Evolutionary conservation across 164 flowering plant genomes (phyloP).

Genomic region (Euptelea pleiosperma): DNA sequence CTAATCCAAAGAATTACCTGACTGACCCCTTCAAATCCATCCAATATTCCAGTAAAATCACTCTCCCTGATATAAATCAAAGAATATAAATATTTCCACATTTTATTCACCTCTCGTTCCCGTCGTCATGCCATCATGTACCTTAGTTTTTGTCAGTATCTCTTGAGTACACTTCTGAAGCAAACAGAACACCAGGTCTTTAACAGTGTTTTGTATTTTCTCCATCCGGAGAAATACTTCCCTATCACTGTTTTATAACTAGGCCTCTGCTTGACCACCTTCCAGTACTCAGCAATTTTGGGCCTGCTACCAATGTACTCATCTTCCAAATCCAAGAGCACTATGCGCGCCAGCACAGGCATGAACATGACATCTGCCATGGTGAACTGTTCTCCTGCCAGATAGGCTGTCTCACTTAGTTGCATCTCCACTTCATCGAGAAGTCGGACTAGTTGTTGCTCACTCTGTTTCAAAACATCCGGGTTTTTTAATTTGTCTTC

Average conservation of each 20-base stretch:
- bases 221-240: constrained; percentile 79
- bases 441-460: constrained; percentile 57
- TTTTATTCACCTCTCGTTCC: background rate
- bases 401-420: constrained; percentile 49
- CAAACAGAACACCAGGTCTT: constrained; percentile 66
- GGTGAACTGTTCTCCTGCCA: constrained; percentile 72
- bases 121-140: background rate
- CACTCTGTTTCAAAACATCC: constrained; percentile 38
- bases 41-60: background rate
- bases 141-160: constrained; percentile 34
- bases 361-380: constrained; percentile 79
- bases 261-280: constrained; percentile 55
- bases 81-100: background rate
- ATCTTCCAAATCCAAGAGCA: constrained; percentile 60
- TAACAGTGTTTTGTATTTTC: constrained; percentile 60
- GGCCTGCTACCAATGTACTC: constrained; percentile 61
- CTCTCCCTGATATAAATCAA: background rate
- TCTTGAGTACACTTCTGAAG: constrained; percentile 52
- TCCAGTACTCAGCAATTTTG: constrained; percentile 64
- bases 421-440: constrained; percentile 73
- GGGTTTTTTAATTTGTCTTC: constrained; percentile 66
- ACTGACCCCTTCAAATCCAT: background rate
- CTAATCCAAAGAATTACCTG: background rate
- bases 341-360: constrained; percentile 67
- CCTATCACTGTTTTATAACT: constrained; percentile 78